Evolutionary conservation across 1,284 basidiomycete species (phyloP), one percentile per base, ranked within the genome.

Genomic region (Hymenochaete sp.): DNA sequence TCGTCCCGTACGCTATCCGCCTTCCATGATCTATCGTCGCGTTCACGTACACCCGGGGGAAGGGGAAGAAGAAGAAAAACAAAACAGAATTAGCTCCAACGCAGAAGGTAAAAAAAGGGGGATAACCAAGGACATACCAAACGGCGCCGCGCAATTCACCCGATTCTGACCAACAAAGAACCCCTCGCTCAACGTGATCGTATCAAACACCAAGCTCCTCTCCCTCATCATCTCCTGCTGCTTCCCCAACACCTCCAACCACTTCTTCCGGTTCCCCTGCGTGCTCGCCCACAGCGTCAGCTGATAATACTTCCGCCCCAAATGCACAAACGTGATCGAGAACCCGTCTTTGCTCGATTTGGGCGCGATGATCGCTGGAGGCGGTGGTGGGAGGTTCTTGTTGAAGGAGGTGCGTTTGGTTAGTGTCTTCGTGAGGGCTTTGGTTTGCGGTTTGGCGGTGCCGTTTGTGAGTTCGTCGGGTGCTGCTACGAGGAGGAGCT

Each of bases 141-240:
- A 98, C 1, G 96, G 95, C 28, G 89, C 92, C 0, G 93, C 90
- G 63, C 95, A 98, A 56, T 91, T 96, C 49, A 97, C 87, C 58
- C 83, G 85, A 56, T 90, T 87, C 25, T 67, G 67, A 0, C 86
- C 87, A 42, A 77, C 64, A 64, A 98, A 96, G 67, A 89, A 93
- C 13, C 84, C 82, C 54, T 97, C 91, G 50, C 82, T 90, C 44
- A 98, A 68, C 10, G 81, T 79, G 33, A 86, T 71, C 27, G 86
- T 86, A 57, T 96, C 90, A 61, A 99, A 98, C 31, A 93, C 79
- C 59, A 75, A 70, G 59, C 88, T 95, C 52, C 86, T 72, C 53
- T 95, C 89, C 47, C 87, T 75, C 67, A 98, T 75, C 27, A 72
- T 62, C 54, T 86, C 79, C 67, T 98, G 96, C 59, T 96, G 89